Evolutionary conservation across 1,284 basidiomycete genomes (phyloP).

Genomic region (Sanghuangporus weigelae): DNA sequence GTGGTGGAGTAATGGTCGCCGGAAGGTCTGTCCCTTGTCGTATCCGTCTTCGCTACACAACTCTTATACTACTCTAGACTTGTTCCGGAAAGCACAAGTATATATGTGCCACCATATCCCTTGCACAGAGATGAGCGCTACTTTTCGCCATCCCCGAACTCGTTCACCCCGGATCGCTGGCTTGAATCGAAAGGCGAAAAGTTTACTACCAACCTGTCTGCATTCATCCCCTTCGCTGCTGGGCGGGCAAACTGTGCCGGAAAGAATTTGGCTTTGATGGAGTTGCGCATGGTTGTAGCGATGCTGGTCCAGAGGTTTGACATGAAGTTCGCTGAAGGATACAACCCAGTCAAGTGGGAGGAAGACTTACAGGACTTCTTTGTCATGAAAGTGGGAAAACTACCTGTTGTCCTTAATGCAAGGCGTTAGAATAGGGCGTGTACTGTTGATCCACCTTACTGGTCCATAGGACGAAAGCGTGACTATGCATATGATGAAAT

Average conservation of each 20-base stretch:
- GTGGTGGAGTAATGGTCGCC: constrained; percentile 6
- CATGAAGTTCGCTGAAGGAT: constrained; percentile 25
- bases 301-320: constrained; percentile 29
- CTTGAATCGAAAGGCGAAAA: constrained; percentile 19
- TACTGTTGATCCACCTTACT: neutral
- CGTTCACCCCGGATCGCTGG: constrained; percentile 41
- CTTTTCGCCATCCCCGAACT: constrained; percentile 35
- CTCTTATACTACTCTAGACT: constrained; percentile 29
- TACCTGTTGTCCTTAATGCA: constrained; percentile 22
- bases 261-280: constrained; percentile 29
- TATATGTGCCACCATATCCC: constrained; percentile 42
- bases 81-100: constrained; percentile 43
- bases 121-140: constrained; percentile 37
- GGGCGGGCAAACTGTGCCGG: constrained; percentile 33
- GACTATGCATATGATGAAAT: too few relatives aligned
- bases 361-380: constrained; percentile 28
- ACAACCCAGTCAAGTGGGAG: constrained; percentile 26
- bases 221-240: constrained; percentile 30
- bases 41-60: neutral
- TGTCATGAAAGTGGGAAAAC: constrained; percentile 24
- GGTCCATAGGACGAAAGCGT: too few relatives aligned
- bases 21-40: constrained; percentile 1
- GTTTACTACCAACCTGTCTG: constrained; percentile 31
- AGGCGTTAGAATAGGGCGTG: neutral
- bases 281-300: constrained; percentile 26